These are phyloP conservation scores for Chenopodium suecicum DNA, from an alignment of 148 eudicot species.

Conservation along the genomic window DNA sequence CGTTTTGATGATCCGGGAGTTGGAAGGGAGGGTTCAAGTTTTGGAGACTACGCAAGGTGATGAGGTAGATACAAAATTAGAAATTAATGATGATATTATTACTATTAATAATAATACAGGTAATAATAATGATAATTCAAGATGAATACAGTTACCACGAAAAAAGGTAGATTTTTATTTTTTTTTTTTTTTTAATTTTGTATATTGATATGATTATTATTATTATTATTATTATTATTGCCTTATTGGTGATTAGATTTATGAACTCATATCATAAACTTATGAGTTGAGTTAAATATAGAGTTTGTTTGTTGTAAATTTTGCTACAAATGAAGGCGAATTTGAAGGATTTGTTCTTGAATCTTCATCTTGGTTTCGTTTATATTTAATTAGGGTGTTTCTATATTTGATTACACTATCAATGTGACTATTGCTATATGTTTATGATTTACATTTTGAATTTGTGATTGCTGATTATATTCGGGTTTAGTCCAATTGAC, in stretches of 20 bases:
- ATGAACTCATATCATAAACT: neutral
- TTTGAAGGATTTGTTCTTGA: neutral
- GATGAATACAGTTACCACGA: neutral
- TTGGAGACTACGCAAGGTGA: neutral
- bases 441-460: too few species aligned
- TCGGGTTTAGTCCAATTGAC: too few species aligned
- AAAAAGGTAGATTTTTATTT: neutral
- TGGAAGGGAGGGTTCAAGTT: constrained; percentile 4
- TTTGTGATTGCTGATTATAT: too few species aligned
- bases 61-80: constrained; percentile 15
- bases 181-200: neutral
- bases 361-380: neutral
- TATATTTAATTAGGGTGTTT: neutral
- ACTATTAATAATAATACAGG: neutral
- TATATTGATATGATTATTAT: neutral
- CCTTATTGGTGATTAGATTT: neutral
- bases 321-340: neutral
- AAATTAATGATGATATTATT: neutral
- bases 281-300: neutral
- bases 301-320: constrained; percentile 8
- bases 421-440: neutral
- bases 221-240: neutral
- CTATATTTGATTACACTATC: neutral
- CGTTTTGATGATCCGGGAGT: constrained; percentile 22
- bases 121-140: neutral